Conservation (phyloP, 768 basidiomycete species). For the Podaxis pistillaris region DNA sequence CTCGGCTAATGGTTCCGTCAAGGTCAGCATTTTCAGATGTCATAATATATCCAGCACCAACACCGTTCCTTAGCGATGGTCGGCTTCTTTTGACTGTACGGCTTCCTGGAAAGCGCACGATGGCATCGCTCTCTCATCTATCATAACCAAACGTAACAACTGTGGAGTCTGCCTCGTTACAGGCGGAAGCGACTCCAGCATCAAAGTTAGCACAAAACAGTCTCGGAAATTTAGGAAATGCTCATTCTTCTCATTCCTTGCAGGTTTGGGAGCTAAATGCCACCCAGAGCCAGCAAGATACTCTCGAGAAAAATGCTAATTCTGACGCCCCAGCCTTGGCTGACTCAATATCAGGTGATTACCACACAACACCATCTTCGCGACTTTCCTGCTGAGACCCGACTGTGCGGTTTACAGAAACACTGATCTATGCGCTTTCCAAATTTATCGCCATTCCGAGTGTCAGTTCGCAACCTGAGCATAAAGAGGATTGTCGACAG, state of each 20-base stretch:
- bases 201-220: slow-evolving; percentile 56
- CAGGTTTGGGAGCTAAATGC: slow-evolving; percentile 57
- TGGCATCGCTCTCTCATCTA: slow-evolving; percentile 81
- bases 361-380: not conserved
- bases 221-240: not conserved
- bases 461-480: slow-evolving; percentile 63
- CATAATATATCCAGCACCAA: not conserved
- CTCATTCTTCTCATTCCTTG: not conserved
- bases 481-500: slow-evolving; percentile 89
- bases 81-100: slow-evolving; percentile 80
- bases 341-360: slow-evolving; percentile 25
- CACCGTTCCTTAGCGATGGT: slow-evolving; percentile 59
- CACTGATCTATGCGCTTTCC: slow-evolving; percentile 74
- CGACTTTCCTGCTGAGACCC: not conserved
- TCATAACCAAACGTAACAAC: slow-evolving; percentile 42
- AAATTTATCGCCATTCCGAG: slow-evolving; percentile 89
- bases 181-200: slow-evolving; percentile 81
- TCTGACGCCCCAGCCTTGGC: not conserved
- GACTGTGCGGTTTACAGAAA: slow-evolving; percentile 42
- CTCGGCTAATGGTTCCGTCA: slow-evolving; percentile 65
- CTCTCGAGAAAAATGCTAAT: slow-evolving; percentile 13
- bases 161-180: slow-evolving; percentile 54
- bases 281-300: slow-evolving; percentile 23
- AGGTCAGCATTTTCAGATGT: slow-evolving; percentile 40
- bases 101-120: slow-evolving; percentile 81